phyloP scores from a whole-genome alignment of 129 eudicot species.

The Flaveria linearis region DNA sequence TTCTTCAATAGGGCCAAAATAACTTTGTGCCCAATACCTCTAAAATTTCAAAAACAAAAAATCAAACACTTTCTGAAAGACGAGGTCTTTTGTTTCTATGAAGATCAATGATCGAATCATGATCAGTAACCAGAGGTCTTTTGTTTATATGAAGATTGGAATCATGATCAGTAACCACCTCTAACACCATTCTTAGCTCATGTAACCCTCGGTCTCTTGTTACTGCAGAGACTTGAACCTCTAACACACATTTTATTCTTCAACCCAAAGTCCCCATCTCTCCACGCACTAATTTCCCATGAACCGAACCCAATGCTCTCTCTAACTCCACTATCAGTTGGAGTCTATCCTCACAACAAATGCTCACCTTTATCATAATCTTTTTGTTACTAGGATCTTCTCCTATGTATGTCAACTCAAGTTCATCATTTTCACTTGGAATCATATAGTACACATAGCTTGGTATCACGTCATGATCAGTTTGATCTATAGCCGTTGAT shows the following conservation, averaged over 20 bases:
- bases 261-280: conserved; percentile 85
- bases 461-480: not conserved
- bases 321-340: conserved; percentile 56
- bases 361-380: conserved; percentile 44
- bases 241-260: conserved; percentile 61
- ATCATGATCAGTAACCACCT: conserved; percentile 53
- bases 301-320: conserved; percentile 51
- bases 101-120: conserved; percentile 37
- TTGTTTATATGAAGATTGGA: conserved; percentile 48
- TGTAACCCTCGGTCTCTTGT: conserved; percentile 45
- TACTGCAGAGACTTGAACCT: conserved; percentile 41
- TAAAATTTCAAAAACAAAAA: not conserved
- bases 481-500: conserved; percentile 3
- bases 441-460: conserved; percentile 28
- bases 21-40: not conserved
- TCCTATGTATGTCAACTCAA: conserved; percentile 37
- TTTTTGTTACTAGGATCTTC: conserved; percentile 32
- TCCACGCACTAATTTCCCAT: conserved; percentile 53
- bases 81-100: conserved; percentile 60
- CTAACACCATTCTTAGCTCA: conserved; percentile 51
- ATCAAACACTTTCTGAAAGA: conserved; percentile 8
- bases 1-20: not conserved
- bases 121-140: conserved; percentile 58
- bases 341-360: conserved; percentile 77
- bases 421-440: conserved; percentile 75